Evolutionary conservation across 1,284 basidiomycete genomes (phyloP), one percentile per base, ranked within the genome.

Genomic region (Ceraceosorus bombacis): DNA sequence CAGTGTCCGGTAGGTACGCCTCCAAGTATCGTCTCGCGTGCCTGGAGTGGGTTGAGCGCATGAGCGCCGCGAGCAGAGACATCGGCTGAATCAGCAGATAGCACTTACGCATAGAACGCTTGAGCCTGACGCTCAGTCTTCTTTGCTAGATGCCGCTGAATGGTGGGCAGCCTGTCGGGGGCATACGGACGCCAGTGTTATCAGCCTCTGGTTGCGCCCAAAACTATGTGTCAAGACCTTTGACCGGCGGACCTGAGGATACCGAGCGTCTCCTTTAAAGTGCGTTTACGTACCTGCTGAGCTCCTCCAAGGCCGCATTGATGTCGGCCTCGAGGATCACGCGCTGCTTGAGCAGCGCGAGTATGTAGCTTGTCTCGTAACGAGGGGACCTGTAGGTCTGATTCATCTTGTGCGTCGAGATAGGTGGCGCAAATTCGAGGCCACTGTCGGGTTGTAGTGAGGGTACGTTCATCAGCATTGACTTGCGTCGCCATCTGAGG

Each of bases 361-460:
- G 66, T 54, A 76, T 67, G 6, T 63, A 59, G 27, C 64, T 63
- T 17, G 73, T 67, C 51, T 74, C 70, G 53, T 73, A 76, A 17
- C 75, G 71, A 43, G 68, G 70, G 0, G 70, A 66, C 17, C 74
- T 63, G 55, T 75, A 76, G 8, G 64, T 55, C 12, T 74, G 72
- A 53, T 75, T 77, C 74, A 77, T 76, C 66, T 77, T 77, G 68
- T 77, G 73, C 13, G 75, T 76, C 6, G 72, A 67, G 62, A 77
- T 71, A 49, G 70, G 65, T 6, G 73, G 73, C 55, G 74, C 73
- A 59, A 73, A 76, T 60, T 76, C 75, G 60, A 77, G 69, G 39
- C 71, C 69, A 55, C 68, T 70, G 59, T 40, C 38, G 10, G 41
- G 51, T 52, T 10, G 17, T 10, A 41, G 39, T 17, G 39, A 13